phyloP scores from a whole-genome alignment of 148 eudicot species.

The Diospyros lotus region DNA sequence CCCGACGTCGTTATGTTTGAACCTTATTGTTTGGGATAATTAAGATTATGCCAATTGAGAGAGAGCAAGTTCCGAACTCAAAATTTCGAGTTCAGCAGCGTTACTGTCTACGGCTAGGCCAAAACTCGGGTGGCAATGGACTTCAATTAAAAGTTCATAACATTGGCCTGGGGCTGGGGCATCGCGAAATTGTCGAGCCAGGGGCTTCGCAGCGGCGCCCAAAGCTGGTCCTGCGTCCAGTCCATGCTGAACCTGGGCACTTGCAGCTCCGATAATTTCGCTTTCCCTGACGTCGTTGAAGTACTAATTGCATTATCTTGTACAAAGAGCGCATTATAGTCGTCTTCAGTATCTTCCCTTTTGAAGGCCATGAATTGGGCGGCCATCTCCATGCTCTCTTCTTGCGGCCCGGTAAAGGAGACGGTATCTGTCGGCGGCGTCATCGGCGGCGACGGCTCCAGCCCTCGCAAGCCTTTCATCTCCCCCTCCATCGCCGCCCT shows the following conservation, averaged over 20 bases:
- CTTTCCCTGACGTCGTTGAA: constrained; percentile 43
- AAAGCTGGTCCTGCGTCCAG: constrained; percentile 56
- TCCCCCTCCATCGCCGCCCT: constrained; percentile 73
- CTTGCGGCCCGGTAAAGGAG: constrained; percentile 20
- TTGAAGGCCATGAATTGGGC: constrained; percentile 25
- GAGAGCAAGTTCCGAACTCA: too few relatives aligned
- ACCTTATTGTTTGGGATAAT: too few relatives aligned
- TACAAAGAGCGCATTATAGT: background rate
- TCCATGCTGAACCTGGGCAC: constrained; percentile 47
- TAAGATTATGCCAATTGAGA: too few relatives aligned
- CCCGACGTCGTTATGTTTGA: too few relatives aligned
- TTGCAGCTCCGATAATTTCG: constrained; percentile 47
- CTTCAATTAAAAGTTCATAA: constrained; percentile 16
- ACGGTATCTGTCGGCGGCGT: constrained; percentile 29
- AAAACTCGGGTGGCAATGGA: too few relatives aligned
- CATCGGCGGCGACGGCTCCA: constrained; percentile 29
- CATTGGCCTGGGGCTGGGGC: constrained; percentile 17
- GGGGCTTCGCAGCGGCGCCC: constrained; percentile 52
- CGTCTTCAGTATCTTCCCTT: constrained; percentile 19
- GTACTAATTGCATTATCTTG: background rate
- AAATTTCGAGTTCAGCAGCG: too few relatives aligned
- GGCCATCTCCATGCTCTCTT: background rate
- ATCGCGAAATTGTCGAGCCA: constrained; percentile 56
- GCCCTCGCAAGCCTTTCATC: constrained; percentile 12
- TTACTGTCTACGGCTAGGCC: too few relatives aligned